Evolutionary conservation across 192 early-diverging fungal genomes (phyloP).

Genomic region (Glomus cerebriforme): DNA sequence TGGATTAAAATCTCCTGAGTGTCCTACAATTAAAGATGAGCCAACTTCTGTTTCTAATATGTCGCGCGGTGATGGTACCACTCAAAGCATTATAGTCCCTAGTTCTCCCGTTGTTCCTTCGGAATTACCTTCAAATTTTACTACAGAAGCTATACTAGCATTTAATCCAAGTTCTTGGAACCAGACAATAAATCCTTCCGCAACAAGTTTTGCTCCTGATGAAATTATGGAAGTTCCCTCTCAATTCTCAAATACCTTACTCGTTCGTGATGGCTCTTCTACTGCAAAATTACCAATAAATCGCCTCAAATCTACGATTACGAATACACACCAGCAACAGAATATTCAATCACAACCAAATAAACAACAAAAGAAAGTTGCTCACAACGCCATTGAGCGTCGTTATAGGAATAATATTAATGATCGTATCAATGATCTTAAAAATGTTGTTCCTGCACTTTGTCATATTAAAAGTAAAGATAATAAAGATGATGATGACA

Average conservation of each 20-base stretch:
- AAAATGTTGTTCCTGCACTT: conserved; percentile 83
- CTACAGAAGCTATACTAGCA: background rate
- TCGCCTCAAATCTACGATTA: conserved; percentile 44
- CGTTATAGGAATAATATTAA: conserved; percentile 98
- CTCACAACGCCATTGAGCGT: conserved; percentile 94
- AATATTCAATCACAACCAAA: conserved; percentile 38
- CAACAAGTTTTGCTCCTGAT: background rate
- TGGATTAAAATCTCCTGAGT: background rate
- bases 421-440: conserved; percentile 88
- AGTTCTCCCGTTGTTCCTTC: background rate
- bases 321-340: conserved; percentile 27
- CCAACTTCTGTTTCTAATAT: background rate
- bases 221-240: background rate
- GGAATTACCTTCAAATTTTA: background rate
- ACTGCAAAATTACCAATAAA: conserved; percentile 50
- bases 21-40: background rate
- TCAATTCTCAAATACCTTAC: background rate
- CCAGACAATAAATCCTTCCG: background rate
- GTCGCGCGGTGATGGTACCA: background rate
- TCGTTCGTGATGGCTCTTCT: background rate
- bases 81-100: conserved; percentile 13
- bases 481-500: conserved; percentile 62
- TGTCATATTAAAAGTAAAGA: conserved; percentile 58
- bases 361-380: conserved; percentile 81
- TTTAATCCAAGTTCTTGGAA: conserved; percentile 20